Evolutionary conservation across 352 stramenopile species (phyloP).

Genomic region (Elongisporangium prolatum): DNA sequence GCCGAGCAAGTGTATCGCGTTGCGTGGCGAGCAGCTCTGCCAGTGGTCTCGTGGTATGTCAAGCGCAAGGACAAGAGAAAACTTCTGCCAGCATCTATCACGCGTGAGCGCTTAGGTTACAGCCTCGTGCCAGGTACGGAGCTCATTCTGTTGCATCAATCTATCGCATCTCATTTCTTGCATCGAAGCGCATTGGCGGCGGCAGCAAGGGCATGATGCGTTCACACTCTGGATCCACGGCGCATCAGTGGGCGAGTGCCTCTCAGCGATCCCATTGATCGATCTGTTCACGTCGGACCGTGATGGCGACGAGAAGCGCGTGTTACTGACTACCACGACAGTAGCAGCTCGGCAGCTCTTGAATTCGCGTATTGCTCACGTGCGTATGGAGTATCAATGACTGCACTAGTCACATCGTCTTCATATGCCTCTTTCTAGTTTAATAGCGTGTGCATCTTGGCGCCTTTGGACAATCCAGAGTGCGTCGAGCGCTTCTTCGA

Average conservation of each 20-base stretch:
- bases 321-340: constrained; percentile 72
- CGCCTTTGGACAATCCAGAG: constrained; percentile 49
- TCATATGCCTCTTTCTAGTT: constrained; percentile 8
- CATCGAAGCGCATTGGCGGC: constrained; percentile 14
- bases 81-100: constrained; percentile 24
- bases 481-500: constrained; percentile 60
- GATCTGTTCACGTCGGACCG: constrained; percentile 29
- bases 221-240: constrained; percentile 74
- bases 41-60: constrained; percentile 52
- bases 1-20: constrained; percentile 28
- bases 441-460: constrained; percentile 46
- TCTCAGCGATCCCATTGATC: constrained; percentile 62
- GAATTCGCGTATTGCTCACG: constrained; percentile 13
- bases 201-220: constrained; percentile 1
- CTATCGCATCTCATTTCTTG: neutral
- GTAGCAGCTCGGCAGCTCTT: constrained; percentile 46
- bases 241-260: constrained; percentile 67
- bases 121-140: constrained; percentile 28
- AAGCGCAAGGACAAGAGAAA: constrained; percentile 39
- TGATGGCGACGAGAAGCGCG: constrained; percentile 14
- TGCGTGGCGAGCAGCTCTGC: constrained; percentile 44
- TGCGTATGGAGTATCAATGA: no score
- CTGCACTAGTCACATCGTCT: constrained; percentile 6
- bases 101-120: constrained; percentile 50
- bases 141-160: neutral